These are phyloP conservation scores for Mycena pura DNA, from an alignment of 768 basidiomycete genomes.

Conservation along the genomic window DNA sequence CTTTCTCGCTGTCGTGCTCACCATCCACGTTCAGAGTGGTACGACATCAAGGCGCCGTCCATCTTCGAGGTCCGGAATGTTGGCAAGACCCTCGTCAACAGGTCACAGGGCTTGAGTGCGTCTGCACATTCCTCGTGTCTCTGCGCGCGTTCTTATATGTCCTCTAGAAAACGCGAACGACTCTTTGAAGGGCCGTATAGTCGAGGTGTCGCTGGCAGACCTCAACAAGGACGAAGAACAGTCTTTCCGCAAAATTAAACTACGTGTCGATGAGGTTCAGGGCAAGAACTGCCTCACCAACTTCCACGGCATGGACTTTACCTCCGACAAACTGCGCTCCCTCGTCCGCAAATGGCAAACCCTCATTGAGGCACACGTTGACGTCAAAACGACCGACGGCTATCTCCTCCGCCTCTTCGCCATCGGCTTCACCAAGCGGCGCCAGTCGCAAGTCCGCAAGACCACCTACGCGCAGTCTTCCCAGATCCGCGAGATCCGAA, in stretches of 20 bases:
- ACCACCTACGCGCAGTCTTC: constrained; percentile 97
- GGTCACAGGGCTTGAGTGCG: constrained; percentile 97
- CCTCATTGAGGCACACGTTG: constrained; percentile 97
- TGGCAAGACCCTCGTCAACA: constrained; percentile 98
- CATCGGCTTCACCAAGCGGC: constrained; percentile 98
- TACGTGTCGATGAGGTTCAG: constrained; percentile 94
- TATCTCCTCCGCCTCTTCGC: constrained; percentile 99
- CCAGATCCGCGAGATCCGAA: constrained; percentile 96
- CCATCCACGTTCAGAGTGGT: constrained; percentile 79
- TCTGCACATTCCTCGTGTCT: constrained; percentile 29
- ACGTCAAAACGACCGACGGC: constrained; percentile 98
- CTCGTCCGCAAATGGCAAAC: constrained; percentile 99
- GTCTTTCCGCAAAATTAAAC: constrained; percentile 98
- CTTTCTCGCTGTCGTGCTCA: constrained; percentile 3
- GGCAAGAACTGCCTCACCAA: constrained; percentile 99
- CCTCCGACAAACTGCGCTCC: constrained; percentile 99
- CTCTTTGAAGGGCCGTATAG: constrained; percentile 94
- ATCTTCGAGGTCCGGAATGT: constrained; percentile 97
- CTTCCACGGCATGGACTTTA: constrained; percentile 99
- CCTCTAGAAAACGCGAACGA: constrained; percentile 94
- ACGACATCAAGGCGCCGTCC: constrained; percentile 97
- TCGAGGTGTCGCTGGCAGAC: constrained; percentile 96
- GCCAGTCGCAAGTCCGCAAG: constrained; percentile 96
- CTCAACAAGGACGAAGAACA: constrained; percentile 99
- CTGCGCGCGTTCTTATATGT: neutral